Conservation (phyloP, 805 yeast genomes). For the Yarrowia divulgata region DNA sequence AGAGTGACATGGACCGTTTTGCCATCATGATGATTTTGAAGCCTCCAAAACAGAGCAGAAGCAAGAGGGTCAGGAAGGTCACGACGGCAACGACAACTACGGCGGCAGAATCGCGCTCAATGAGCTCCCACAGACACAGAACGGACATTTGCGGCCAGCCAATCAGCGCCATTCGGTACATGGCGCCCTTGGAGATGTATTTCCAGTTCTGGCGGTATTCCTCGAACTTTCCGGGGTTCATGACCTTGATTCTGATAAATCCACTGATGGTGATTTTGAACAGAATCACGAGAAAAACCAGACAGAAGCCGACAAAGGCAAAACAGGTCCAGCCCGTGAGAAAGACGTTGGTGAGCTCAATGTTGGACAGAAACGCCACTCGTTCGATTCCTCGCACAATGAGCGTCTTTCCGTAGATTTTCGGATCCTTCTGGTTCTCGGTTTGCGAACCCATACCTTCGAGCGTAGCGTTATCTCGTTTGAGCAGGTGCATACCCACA, state of each 20-base stretch:
- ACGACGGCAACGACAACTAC: constrained; percentile 79
- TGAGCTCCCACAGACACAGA: constrained; percentile 88
- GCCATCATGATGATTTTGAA: constrained; percentile 78
- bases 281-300: constrained; percentile 60
- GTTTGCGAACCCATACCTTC: constrained; percentile 43
- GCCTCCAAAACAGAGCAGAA: constrained; percentile 75
- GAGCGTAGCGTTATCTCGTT: constrained; percentile 11
- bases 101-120: constrained; percentile 83
- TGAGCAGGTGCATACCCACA: constrained; percentile 7
- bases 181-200: constrained; percentile 82
- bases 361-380: constrained; percentile 81
- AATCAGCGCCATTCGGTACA: constrained; percentile 81
- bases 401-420: constrained; percentile 70
- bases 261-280: constrained; percentile 75
- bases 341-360: constrained; percentile 86
- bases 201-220: constrained; percentile 86
- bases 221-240: constrained; percentile 69
- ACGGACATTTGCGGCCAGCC: constrained; percentile 88
- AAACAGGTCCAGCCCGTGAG: constrained; percentile 87
- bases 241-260: constrained; percentile 63
- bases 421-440: constrained; percentile 62
- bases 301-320: constrained; percentile 72
- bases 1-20: constrained; percentile 68
- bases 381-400: constrained; percentile 91
- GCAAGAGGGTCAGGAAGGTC: constrained; percentile 63